Percentiles rank a stretch among this genome's conserved stretches.
phyloP scores from a whole-genome alignment of 179 eudicot species.

The Camellia oleifera region DNA sequence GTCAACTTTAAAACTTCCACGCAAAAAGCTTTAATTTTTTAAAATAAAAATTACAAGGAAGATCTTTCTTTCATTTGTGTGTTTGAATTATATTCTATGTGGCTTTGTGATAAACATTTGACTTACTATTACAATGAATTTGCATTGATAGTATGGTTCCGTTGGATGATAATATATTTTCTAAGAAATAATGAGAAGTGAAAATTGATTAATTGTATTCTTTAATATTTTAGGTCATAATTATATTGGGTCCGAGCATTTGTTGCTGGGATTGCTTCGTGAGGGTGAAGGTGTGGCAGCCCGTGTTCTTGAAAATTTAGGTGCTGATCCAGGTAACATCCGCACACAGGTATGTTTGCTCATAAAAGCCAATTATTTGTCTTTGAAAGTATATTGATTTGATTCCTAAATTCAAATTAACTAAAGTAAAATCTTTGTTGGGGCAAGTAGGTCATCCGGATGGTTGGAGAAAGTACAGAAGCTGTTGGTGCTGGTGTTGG shows the following conservation, averaged over 20 bases:
- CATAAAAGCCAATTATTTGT: neutral
- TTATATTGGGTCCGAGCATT: constrained; percentile 91
- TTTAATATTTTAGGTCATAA: constrained; percentile 62
- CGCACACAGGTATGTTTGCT: constrained; percentile 62
- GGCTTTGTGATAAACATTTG: neutral
- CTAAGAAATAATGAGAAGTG: neutral
- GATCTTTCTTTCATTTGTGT: neutral
- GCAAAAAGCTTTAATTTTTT: neutral
- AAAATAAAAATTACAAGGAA: neutral
- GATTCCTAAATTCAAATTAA: neutral
- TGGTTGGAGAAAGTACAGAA: no score
- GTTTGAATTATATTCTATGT: neutral
- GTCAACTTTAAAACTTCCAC: neutral
- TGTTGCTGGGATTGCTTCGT: constrained; percentile 88
- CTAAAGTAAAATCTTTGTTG: neutral
- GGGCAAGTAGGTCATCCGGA: no score
- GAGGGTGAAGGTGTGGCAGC: constrained; percentile 99
- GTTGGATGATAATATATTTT: neutral
- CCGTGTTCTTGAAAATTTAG: constrained; percentile 85
- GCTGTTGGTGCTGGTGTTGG: no score
- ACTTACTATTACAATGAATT: neutral
- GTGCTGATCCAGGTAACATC: constrained; percentile 85
- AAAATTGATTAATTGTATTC: neutral
- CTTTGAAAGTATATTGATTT: neutral
- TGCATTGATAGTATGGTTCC: neutral